These are phyloP conservation scores for Cyphellophora attinorum DNA, from an alignment of 2,329 filamentous ascomycete genomes.

Conservation along the genomic window DNA sequence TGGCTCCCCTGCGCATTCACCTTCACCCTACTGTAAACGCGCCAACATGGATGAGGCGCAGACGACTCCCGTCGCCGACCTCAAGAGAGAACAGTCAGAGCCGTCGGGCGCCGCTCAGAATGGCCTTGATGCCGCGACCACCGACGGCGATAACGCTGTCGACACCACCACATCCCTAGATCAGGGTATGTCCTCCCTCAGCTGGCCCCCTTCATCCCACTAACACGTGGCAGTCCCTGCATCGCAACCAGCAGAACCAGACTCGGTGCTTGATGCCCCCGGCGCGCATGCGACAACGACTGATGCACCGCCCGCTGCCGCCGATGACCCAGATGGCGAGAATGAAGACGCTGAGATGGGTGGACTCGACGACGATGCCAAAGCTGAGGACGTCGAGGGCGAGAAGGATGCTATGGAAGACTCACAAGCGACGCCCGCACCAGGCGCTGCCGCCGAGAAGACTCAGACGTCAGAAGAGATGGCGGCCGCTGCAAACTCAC, in stretches of 20 bases:
- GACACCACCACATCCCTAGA: background rate
- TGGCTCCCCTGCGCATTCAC: no score
- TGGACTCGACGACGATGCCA: slow-evolving; percentile 42
- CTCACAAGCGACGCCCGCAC: slow-evolving; percentile 23
- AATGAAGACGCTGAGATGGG: slow-evolving; percentile 73
- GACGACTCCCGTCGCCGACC: background rate
- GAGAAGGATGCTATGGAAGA: slow-evolving; percentile 35
- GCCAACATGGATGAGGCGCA: background rate
- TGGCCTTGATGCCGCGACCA: background rate
- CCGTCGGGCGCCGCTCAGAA: background rate
- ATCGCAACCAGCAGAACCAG: background rate
- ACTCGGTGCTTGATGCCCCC: background rate
- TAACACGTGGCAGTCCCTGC: background rate
- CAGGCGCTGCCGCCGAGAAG: slow-evolving; percentile 40
- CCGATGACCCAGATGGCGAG: slow-evolving; percentile 46
- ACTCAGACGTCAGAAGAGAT: slow-evolving; percentile 68
- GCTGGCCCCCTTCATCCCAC: no score
- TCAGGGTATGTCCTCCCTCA: background rate
- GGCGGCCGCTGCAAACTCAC: slow-evolving; percentile 79
- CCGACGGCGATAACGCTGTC: background rate
- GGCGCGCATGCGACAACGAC: background rate
- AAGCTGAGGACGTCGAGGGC: slow-evolving; percentile 25
- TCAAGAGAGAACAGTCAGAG: slow-evolving; percentile 1
- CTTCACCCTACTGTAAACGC: no score
- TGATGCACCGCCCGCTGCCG: slow-evolving; percentile 44